Base-by-base conservation (phyloP, 2,329 filamentous ascomycete genomes). In the Colletotrichum theobromicola region DNA sequence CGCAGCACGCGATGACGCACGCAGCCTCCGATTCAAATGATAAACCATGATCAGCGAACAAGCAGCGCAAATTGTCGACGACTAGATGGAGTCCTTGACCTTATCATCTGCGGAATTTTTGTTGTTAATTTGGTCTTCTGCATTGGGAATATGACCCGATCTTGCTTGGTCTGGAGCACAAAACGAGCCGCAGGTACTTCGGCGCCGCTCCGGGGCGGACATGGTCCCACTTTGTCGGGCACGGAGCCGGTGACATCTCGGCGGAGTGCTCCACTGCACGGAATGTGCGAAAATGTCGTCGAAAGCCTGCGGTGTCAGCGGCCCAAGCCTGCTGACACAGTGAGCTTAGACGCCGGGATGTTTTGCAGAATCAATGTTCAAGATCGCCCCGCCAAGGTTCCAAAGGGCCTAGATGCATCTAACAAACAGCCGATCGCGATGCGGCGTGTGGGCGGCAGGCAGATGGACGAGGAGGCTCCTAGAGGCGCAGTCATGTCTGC, bases 401-500 rank as follows among this genome's bases (percentile, higher is more conserved):
- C 42, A 10, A 50, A 50, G n/a, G 42, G 42, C 42, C 42, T 50
- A 50, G 42, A 7, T 50, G 42, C 42, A 50, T 21, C 42, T 1
- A 21, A n/a, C 42, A 50, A 50, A 50, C 42, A 50, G 42, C 13
- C 42, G 42, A 21, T 50, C 42, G 42, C 42, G 42, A 50, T 50
- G 42, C 42, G 1, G 21, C n/a, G n/a, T n/a, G n/a, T n/a, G n/a
- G n/a, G n/a, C 18, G 21, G 10, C 42, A 50, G 42, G 42, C 42
- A 50, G 42, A 50, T 21, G 10, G 42, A 13, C 13, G n/a, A n/a
- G 42, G 21, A 7, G 42, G 42, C 42, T 50, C 42, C 21, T 21
- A 57, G 53, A 57, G 53, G 53, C 53, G 53, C 53, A 57, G 53
- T n/a, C 16, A 28, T 28, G 53, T 57, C 26, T 57, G 53, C 53